Base-by-base conservation (phyloP, 768 basidiomycete species). In the Boletus fagicola region DNA sequence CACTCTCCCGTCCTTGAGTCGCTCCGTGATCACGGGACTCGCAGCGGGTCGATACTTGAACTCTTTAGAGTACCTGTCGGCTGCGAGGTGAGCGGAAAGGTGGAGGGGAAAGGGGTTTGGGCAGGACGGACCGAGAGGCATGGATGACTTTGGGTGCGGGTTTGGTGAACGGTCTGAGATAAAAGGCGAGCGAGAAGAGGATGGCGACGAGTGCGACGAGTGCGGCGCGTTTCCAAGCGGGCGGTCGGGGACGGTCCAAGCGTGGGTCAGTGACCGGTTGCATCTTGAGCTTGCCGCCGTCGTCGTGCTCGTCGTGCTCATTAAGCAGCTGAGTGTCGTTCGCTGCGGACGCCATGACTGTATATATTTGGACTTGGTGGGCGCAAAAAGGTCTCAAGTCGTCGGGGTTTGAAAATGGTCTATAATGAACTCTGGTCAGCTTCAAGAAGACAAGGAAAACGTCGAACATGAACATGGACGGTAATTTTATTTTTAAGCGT, bases 1-100 rank as follows among this genome's bases (percentile, higher is more conserved):
- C 9, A 83, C 71, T 5, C 83, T 78, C 0, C 91, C 91, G 60
- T 90, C 90, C 60, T 83, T 82, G 59, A 94, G 73, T 20, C 75
- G 79, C 67, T 93, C 89, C 0, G 88, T 92, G 62, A 94, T 80
- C 43, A 94, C 76, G 12, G 92, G 91, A 58, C 88, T 92, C 7
- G 92, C 90, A 12, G 92, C 92, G 0, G 92, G 92, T 24, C 92
- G 78, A 68, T 81, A 93, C 71, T 86, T 91, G 76, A 81, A 82
- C 65, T 92, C 86, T 59, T 88, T 86, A 13, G 90, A 92, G 67
- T 94, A 94, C 60, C 92, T 94, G 54, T 15, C 16, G 2, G n/a
- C 39, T 36, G 36, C 18, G n/a, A 10, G 9, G n/a, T 52, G 22
- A 51, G 43, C 20, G 4, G 13, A 9, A 44, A n/a, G 9, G 28